A percentile compares a stretch with the other conserved stretches of the same genome.
Evolutionary conservation across 768 basidiomycete species (phyloP).

Genomic region (Tulasnella sp.): DNA sequence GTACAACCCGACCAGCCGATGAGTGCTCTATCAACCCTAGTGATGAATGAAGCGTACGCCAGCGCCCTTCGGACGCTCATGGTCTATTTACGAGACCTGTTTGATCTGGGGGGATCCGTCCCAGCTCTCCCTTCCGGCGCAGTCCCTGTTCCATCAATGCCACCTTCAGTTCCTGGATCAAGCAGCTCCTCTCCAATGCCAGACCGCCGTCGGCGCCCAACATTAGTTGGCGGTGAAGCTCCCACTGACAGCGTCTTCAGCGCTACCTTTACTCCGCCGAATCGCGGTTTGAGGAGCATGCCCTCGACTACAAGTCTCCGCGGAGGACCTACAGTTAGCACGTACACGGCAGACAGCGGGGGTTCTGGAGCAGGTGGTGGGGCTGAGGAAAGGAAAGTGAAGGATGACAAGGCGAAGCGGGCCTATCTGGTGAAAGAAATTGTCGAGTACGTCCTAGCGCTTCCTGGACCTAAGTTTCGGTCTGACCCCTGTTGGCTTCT

Average conservation of each 20-base stretch:
- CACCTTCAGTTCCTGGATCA: slow-evolving; percentile 7
- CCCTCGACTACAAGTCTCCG: slow-evolving; percentile 67
- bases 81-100: slow-evolving; percentile 95
- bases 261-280: slow-evolving; percentile 39
- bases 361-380: slow-evolving; percentile 53
- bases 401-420: slow-evolving; percentile 87
- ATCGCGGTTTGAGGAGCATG: slow-evolving; percentile 60
- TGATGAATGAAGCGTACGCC: slow-evolving; percentile 55
- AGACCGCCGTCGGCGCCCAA: slow-evolving; percentile 55
- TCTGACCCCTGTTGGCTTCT: slow-evolving; percentile 37
- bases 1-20: background rate
- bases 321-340: slow-evolving; percentile 66
- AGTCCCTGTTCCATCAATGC: background rate
- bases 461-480: slow-evolving; percentile 16
- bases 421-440: slow-evolving; percentile 88
- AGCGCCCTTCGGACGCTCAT: slow-evolving; percentile 88
- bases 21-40: slow-evolving; percentile 41
- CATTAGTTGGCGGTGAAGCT: slow-evolving; percentile 22
- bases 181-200: slow-evolving; percentile 26
- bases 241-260: slow-evolving; percentile 20
- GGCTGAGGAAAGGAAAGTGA: slow-evolving; percentile 82
- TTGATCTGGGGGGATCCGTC: slow-evolving; percentile 73
- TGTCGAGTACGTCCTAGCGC: slow-evolving; percentile 64
- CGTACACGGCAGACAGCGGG: slow-evolving; percentile 66
- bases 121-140: background rate